Evolutionary conservation across 169 alveolate species (phyloP).

Genomic region (Cryptosporidium ubiquitum): DNA sequence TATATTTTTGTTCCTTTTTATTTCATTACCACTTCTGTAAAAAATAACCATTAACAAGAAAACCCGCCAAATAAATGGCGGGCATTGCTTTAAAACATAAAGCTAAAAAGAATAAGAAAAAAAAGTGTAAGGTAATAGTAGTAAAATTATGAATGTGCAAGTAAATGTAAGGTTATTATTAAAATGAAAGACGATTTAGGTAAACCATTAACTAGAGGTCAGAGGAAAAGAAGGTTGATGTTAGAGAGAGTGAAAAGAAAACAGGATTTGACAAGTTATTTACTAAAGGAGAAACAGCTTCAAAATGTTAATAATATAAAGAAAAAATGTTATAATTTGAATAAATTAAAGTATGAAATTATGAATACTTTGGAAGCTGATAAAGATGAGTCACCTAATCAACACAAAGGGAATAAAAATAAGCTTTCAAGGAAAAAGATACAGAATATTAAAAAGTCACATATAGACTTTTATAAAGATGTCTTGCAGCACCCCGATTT

Average conservation of each 20-base stretch:
- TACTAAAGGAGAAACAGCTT: constrained; percentile 16
- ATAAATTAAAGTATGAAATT: not conserved
- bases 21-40: too few relatives aligned
- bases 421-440: constrained; percentile 19
- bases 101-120: too few relatives aligned
- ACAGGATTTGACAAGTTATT: constrained; percentile 35
- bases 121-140: too few relatives aligned
- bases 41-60: not conserved
- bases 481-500: constrained; percentile 46
- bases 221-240: constrained; percentile 42
- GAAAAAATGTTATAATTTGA: constrained; percentile 11
- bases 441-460: not conserved
- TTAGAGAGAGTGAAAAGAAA: constrained; percentile 47
- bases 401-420: not conserved
- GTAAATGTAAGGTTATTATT: not conserved
- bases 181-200: not conserved
- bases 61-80: not conserved
- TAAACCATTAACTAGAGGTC: constrained; percentile 54
- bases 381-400: not conserved
- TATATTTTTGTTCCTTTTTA: too few relatives aligned
- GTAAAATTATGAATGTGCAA: not conserved
- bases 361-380: not conserved
- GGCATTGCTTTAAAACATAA: not conserved
- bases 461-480: constrained; percentile 10
- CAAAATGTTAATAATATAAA: constrained; percentile 18